phyloP scores from a whole-genome alignment of 2,329 filamentous ascomycete genomes.

The Hypoxylon sp. region DNA sequence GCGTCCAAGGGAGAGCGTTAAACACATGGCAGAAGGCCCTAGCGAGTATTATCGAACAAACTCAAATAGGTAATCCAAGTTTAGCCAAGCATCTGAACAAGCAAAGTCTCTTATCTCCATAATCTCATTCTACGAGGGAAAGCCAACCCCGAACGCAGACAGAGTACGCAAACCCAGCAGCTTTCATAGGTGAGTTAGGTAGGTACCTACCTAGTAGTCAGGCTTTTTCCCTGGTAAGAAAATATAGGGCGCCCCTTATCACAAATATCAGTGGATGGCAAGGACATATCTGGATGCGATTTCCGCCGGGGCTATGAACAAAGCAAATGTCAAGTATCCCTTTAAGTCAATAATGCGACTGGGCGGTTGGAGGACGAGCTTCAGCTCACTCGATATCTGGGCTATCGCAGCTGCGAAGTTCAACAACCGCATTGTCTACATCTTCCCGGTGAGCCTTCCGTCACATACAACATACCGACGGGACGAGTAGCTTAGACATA shows the following conservation, averaged over 20 bases:
- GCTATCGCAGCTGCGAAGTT: not conserved
- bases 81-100: too few relatives aligned
- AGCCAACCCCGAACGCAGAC: constrained; percentile 11
- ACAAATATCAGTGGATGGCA: constrained; percentile 16
- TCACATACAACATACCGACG: not conserved
- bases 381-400: not conserved
- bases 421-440: not conserved
- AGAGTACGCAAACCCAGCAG: too few relatives aligned
- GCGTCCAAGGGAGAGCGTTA: too few relatives aligned
- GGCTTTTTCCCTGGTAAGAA: constrained; percentile 5
- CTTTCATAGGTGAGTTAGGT: too few relatives aligned
- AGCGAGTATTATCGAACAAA: too few relatives aligned
- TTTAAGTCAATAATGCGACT: not conserved
- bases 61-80: too few relatives aligned
- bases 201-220: constrained; percentile 5
- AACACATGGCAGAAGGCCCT: too few relatives aligned
- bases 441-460: not conserved
- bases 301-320: constrained; percentile 9
- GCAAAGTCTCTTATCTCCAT: too few relatives aligned
- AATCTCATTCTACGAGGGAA: constrained; percentile 12
- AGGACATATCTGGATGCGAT: constrained; percentile 8
- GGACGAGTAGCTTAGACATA: not conserved
- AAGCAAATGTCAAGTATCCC: constrained; percentile 11
- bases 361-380: not conserved
- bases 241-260: constrained; percentile 16